Percentiles rank a stretch among this genome's conserved stretches.
These are phyloP conservation scores for Lepidopterella palustris DNA, from an alignment of 495 filamentous ascomycete species.

Conservation along the genomic window DNA sequence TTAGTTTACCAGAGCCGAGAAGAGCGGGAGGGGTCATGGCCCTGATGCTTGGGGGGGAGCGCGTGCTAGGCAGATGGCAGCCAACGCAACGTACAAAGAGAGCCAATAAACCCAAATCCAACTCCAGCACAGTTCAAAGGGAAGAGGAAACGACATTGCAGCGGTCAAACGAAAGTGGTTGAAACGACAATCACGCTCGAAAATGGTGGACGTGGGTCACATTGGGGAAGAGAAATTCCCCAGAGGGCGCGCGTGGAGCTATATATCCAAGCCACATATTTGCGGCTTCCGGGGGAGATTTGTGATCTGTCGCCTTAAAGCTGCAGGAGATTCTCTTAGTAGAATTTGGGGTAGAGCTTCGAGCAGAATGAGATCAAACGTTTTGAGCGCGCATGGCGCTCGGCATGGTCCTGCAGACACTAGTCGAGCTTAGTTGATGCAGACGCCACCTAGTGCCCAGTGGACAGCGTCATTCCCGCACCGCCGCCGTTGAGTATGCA, in stretches of 20 bases:
- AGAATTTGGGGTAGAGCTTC: conserved; percentile 30
- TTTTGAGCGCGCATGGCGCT: conserved; percentile 11
- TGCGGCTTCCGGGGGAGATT: conserved; percentile 15
- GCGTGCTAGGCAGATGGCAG: background rate
- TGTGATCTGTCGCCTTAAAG: conserved; percentile 24
- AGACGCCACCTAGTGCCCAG: background rate
- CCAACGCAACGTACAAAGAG: conserved; percentile 16
- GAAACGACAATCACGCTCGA: conserved; percentile 19
- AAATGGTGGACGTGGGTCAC: conserved; percentile 30
- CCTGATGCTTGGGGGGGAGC: background rate
- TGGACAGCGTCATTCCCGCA: background rate
- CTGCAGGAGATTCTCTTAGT: conserved; percentile 28
- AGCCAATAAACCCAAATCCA: conserved; percentile 22
- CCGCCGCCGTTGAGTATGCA: background rate
- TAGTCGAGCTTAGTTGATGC: conserved; percentile 10
- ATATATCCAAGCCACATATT: conserved; percentile 34
- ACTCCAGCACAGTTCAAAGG: conserved; percentile 25
- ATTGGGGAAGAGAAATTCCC: conserved; percentile 26
- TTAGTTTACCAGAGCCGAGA: background rate
- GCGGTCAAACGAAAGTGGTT: conserved; percentile 25
- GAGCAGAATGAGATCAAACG: conserved; percentile 30
- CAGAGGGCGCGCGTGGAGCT: conserved; percentile 23
- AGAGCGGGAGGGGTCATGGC: background rate
- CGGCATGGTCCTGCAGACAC: conserved; percentile 7
- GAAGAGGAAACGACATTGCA: conserved; percentile 26